A percentile compares a stretch with the other conserved stretches of the same genome.
Conservation (phyloP, 1,284 basidiomycete species). For the Ustilago curta region DNA sequence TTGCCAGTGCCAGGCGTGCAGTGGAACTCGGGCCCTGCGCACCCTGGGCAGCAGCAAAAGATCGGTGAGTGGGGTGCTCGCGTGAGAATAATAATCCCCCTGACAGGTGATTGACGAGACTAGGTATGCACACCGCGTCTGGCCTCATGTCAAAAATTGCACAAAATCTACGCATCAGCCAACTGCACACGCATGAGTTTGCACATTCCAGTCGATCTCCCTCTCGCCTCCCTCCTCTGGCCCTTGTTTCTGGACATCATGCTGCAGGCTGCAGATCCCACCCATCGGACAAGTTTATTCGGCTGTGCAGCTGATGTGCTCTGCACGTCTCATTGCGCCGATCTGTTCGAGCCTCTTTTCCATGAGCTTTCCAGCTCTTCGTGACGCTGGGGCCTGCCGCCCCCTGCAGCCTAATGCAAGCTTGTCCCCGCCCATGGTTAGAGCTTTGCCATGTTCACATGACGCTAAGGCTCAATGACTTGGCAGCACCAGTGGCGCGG, state of each 20-base stretch:
- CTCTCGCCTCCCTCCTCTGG: neutral
- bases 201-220: conserved; percentile 13
- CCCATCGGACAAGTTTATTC: neutral
- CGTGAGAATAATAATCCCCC: no score
- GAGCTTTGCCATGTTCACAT: neutral
- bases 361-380: neutral
- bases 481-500: no score
- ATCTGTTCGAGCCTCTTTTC: neutral
- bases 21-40: no score
- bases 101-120: neutral
- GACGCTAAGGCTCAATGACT: no score
- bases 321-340: conserved; percentile 4
- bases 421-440: neutral
- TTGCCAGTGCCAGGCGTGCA: no score
- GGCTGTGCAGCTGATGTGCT: neutral
- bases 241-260: neutral
- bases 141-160: conserved; percentile 15
- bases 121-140: conserved; percentile 6
- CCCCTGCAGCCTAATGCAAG: neutral
- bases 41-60: neutral
- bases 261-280: neutral
- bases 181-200: neutral
- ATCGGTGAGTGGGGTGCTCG: neutral
- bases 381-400: no score
- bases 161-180: neutral